These are phyloP conservation scores for Phytophthora pini DNA, from an alignment of 352 stramenopile genomes.

Conservation along the genomic window DNA sequence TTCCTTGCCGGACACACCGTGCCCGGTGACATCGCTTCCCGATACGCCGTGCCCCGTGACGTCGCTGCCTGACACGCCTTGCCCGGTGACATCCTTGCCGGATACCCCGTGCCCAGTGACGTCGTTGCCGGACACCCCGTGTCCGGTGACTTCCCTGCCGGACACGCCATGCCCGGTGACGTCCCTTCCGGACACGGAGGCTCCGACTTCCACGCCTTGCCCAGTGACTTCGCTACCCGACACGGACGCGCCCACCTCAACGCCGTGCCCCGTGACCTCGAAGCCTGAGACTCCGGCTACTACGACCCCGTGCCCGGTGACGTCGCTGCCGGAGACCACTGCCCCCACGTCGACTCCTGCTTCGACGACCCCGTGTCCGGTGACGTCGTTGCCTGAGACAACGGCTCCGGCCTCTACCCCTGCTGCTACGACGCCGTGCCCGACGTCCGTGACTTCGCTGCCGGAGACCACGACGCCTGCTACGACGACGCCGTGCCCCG, in stretches of 20 bases:
- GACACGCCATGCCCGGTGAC: not conserved
- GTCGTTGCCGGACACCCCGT: conserved; percentile 1
- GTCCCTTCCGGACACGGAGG: not conserved
- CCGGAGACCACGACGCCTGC: conserved; percentile 29
- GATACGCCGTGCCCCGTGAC: conserved; percentile 12
- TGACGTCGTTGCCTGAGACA: conserved; percentile 13
- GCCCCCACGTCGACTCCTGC: conserved; percentile 7
- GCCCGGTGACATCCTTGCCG: not conserved
- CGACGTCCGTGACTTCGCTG: conserved; percentile 28
- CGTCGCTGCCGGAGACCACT: conserved; percentile 8
- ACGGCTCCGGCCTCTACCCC: conserved; percentile 1
- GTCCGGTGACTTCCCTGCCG: not conserved
- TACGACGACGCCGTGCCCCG: conserved; percentile 41
- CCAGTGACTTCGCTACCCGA: conserved; percentile 1
- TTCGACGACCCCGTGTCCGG: conserved; percentile 8
- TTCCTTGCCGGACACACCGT: too few species aligned
- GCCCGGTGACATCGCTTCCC: conserved; percentile 23
- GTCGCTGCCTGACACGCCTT: not conserved
- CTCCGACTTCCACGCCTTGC: not conserved
- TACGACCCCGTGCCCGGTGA: conserved; percentile 17
- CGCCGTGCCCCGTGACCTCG: conserved; percentile 28
- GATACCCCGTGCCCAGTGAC: conserved; percentile 6
- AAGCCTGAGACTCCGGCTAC: conserved; percentile 14
- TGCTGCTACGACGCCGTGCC: conserved; percentile 22
- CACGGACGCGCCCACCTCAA: too few species aligned